Evolutionary conservation across 208 protist species (phyloP).

Genomic region (Chromosphaera perkinsii): DNA sequence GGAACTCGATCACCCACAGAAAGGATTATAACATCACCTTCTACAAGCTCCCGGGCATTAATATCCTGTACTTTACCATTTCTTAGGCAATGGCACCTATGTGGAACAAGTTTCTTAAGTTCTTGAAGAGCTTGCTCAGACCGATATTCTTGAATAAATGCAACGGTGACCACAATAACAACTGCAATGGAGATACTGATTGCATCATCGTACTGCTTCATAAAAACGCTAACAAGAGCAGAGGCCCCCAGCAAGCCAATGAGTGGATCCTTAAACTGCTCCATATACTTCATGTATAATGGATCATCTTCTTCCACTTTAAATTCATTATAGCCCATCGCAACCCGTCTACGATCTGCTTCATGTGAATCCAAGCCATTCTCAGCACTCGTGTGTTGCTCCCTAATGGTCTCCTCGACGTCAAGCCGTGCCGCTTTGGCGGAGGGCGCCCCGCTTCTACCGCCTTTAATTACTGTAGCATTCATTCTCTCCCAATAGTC

Average conservation of each 20-base stretch:
- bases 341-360: neutral
- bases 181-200: conserved; percentile 55
- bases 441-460: no score
- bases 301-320: conserved; percentile 6
- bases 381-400: neutral
- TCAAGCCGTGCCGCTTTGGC: conserved; percentile 1
- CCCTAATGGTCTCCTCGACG: neutral
- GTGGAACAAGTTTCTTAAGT: conserved; percentile 49
- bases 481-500: no score
- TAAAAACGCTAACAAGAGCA: conserved; percentile 34
- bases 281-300: conserved; percentile 26
- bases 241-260: conserved; percentile 1
- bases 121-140: conserved; percentile 50
- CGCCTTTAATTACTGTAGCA: no score
- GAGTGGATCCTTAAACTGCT: conserved; percentile 19
- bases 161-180: conserved; percentile 52
- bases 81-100: conserved; percentile 42
- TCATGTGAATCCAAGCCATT: neutral
- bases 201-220: conserved; percentile 52
- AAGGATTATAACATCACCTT: conserved; percentile 84
- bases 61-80: conserved; percentile 42
- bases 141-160: conserved; percentile 58
- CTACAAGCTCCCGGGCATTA: conserved; percentile 22
- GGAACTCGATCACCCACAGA: conserved; percentile 82
- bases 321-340: conserved; percentile 24